These are phyloP conservation scores for Spiraea crenata DNA, from an alignment of 331 rosid genomes.

Conservation along the genomic window DNA sequence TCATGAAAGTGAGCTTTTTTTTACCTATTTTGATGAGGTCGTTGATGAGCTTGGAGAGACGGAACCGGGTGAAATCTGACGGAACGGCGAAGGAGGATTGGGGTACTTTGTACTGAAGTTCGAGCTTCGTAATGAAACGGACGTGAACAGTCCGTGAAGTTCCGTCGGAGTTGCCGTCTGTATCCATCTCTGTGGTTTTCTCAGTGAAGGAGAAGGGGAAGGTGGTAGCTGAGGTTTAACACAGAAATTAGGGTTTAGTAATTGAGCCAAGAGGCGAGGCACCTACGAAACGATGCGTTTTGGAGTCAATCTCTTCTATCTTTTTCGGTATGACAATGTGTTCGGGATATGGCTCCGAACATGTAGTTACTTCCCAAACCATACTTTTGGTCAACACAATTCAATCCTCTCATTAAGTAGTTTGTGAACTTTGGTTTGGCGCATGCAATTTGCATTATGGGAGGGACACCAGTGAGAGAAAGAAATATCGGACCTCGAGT, in stretches of 20 bases:
- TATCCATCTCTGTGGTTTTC: constrained; percentile 34
- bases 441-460: too few relatives aligned
- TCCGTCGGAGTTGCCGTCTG: constrained; percentile 44
- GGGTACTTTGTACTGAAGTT: constrained; percentile 49
- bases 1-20: too few relatives aligned
- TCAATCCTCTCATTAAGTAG: too few relatives aligned
- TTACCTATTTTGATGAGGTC: constrained; percentile 53
- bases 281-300: neutral
- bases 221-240: neutral
- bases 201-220: neutral
- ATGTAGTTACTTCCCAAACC: too few relatives aligned
- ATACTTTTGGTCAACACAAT: too few relatives aligned
- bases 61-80: constrained; percentile 61
- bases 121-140: constrained; percentile 70
- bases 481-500: too few relatives aligned
- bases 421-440: too few relatives aligned
- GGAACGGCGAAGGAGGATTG: constrained; percentile 60
- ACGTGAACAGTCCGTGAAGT: constrained; percentile 52
- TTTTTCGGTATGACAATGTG: neutral
- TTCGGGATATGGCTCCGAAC: too few relatives aligned
- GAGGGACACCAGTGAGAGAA: too few relatives aligned
- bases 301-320: too few relatives aligned
- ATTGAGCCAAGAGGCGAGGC: too few relatives aligned
- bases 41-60: constrained; percentile 78
- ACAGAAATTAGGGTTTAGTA: neutral